These are phyloP conservation scores for Sordaria brevicollis DNA, from an alignment of 495 filamentous ascomycete genomes.

Conservation along the genomic window DNA sequence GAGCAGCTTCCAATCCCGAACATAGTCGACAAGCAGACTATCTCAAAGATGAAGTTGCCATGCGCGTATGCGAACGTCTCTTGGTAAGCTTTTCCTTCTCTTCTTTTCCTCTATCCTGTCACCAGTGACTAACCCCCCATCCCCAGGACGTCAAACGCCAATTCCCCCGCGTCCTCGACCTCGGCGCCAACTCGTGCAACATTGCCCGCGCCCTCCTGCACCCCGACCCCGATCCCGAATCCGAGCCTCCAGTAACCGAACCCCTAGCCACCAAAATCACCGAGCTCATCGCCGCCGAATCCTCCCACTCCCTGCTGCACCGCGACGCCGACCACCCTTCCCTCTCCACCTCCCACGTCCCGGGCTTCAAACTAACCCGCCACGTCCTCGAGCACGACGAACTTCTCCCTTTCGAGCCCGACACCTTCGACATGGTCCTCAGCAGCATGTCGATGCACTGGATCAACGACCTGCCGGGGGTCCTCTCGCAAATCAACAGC, in stretches of 20 bases:
- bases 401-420: slow-evolving; percentile 62
- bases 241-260: slow-evolving; percentile 38
- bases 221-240: slow-evolving; percentile 51
- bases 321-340: slow-evolving; percentile 70
- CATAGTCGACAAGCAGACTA: slow-evolving; percentile 75
- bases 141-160: slow-evolving; percentile 78
- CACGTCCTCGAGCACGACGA: slow-evolving; percentile 61
- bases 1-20: slow-evolving; percentile 62
- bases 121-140: background rate
- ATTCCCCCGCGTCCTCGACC: slow-evolving; percentile 78
- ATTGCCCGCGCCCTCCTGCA: slow-evolving; percentile 69
- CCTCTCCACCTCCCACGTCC: slow-evolving; percentile 56
- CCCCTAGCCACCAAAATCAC: slow-evolving; percentile 58
- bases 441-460: slow-evolving; percentile 86
- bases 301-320: slow-evolving; percentile 65
- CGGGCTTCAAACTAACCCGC: slow-evolving; percentile 55
- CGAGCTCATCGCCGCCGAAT: slow-evolving; percentile 69
- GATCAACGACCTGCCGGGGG: slow-evolving; percentile 88
- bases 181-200: slow-evolving; percentile 93
- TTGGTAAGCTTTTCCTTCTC: slow-evolving; percentile 40
- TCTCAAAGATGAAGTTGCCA: slow-evolving; percentile 82
- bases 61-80: slow-evolving; percentile 74
- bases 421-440: slow-evolving; percentile 79
- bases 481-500: slow-evolving; percentile 69
- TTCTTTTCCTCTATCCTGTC: background rate